Base-by-base conservation (phyloP, 1,139 yeast species). In the Ogataea hybrid region DNA sequence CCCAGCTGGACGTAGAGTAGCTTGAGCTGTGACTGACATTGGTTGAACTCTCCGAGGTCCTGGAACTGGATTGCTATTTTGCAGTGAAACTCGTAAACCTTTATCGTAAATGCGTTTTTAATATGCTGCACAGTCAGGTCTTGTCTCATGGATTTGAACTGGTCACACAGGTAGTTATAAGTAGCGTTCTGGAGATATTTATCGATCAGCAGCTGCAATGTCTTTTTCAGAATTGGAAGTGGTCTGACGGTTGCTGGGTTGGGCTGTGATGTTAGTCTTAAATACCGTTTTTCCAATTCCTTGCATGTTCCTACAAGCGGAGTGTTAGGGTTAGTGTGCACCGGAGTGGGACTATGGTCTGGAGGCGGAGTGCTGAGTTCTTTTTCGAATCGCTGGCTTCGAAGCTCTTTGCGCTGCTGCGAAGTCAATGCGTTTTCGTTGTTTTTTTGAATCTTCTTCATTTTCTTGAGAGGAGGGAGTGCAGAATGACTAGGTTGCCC, bases 21-120 rank as follows among this genome's bases (percentile, higher is more conserved):
- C 49, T 77, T 79, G 38, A 90, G 66, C 56, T 89, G 89, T 14
- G 95, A 81, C 60, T 86, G 95, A 60, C 98, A 92, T 61, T 92
- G 97, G 63, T 92, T 92, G 63, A 85, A 90, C 59, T 92, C 98
- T 6, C 97, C 97, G 52, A 90, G 65, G 62, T 92, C 98, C 37
- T 77, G 73, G 58, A 84, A 81, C 52, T 81, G 84, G 30, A 92
- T 72, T 0, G 97, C 95, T n/a, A 90, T 70, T 37, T 89, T 75
- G 6, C 95, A 95, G 62, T 92, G 95, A 3, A 80, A 74, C 62
- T 88, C 95, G 62, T 92, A 92, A 0, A 89, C 96, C 41, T 67
- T 59, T 9, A 88, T 77, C 0, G 96, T 78, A 57, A 92, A 86
- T 35, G 78, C 83, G 57, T 81, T 80, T 56, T 82, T 84, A 35